A percentile compares a stretch with the other conserved stretches of the same genome.
These are phyloP conservation scores for Bassia scoparia DNA, from an alignment of 148 eudicot genomes.

Conservation along the genomic window DNA sequence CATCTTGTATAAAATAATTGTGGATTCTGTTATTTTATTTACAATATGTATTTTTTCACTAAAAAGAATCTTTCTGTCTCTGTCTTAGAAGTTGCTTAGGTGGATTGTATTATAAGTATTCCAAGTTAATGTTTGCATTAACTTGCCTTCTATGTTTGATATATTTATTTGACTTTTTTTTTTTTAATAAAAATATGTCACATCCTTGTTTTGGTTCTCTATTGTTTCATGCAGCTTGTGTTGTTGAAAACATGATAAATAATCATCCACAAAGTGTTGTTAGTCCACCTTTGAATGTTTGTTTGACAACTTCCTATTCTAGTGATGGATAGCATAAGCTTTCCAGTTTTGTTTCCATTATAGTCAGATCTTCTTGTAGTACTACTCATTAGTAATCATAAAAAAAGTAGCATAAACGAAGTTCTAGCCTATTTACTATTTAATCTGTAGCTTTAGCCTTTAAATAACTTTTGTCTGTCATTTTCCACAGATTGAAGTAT, in stretches of 20 bases:
- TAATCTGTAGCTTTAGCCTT: background rate
- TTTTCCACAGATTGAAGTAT: conserved; percentile 74
- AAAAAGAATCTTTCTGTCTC: no score
- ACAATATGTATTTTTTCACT: no score
- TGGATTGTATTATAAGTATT: no score
- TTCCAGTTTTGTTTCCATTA: background rate
- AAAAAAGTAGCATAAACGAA: no score
- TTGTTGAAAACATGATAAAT: no score
- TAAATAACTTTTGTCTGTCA: conserved; percentile 7
- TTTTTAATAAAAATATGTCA: background rate
- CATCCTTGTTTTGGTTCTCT: conserved; percentile 7
- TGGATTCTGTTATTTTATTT: no score
- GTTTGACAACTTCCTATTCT: background rate
- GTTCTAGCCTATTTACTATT: background rate
- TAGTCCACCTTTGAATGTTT: background rate
- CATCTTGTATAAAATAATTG: no score
- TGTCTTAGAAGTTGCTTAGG: no score
- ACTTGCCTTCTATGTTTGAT: background rate
- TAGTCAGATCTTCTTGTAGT: background rate
- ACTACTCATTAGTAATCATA: no score
- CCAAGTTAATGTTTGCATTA: no score
- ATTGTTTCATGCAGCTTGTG: background rate
- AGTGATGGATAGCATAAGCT: background rate
- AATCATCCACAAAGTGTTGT: background rate
- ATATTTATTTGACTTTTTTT: background rate